Evolutionary conservation across 257 asterid species (phyloP).

Genomic region (Jaltomata sinuosa): DNA sequence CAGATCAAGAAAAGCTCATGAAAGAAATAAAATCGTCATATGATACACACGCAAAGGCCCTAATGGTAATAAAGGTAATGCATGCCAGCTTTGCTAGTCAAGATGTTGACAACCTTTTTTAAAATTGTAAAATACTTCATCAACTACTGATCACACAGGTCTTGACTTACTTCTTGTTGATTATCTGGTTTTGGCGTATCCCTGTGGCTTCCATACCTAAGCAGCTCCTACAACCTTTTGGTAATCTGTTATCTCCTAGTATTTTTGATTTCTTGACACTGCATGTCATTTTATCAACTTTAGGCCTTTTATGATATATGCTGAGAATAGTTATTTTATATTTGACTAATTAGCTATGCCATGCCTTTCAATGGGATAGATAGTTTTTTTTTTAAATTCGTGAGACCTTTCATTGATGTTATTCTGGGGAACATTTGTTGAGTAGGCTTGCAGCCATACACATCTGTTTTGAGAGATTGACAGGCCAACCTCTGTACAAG

Average conservation of each 20-base stretch:
- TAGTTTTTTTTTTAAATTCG: too few relatives aligned
- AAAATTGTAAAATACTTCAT: not conserved
- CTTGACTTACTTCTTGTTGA: conserved; percentile 30
- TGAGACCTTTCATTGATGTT: too few relatives aligned
- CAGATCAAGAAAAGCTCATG: conserved; percentile 53
- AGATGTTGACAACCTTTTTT: not conserved
- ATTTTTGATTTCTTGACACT: not conserved
- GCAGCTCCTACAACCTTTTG: conserved; percentile 86
- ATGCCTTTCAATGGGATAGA: not conserved
- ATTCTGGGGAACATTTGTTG: too few relatives aligned
- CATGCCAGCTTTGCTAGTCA: conserved; percentile 7
- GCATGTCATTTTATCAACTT: not conserved
- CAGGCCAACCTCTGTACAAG: too few relatives aligned
- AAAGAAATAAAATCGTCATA: conserved; percentile 47
- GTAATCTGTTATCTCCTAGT: conserved; percentile 23
- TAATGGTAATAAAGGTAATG: conserved; percentile 50
- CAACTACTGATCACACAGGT: conserved; percentile 27
- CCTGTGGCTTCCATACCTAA: conserved; percentile 72
- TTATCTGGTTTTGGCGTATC: conserved; percentile 77
- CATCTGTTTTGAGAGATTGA: too few relatives aligned
- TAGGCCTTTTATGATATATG: not conserved
- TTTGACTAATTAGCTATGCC: not conserved
- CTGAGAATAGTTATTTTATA: not conserved
- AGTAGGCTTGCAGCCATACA: too few relatives aligned
- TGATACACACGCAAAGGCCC: conserved; percentile 33